Conservation (phyloP, 1,284 basidiomycete genomes). For the Phlebopus sp. region DNA sequence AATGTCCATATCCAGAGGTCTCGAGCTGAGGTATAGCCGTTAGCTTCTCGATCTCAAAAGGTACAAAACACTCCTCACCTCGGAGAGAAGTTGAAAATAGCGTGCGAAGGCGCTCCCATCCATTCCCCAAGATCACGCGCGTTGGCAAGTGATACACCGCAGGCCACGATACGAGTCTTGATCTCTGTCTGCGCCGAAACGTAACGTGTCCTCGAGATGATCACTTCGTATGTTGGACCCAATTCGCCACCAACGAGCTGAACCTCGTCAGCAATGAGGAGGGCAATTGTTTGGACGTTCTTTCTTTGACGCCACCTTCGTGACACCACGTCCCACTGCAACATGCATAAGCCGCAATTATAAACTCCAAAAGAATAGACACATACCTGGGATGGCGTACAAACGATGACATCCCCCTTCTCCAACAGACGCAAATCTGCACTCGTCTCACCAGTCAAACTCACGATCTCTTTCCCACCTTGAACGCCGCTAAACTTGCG, state of each 20-base stretch:
- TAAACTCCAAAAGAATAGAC: background rate
- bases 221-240: conserved; percentile 94
- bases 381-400: conserved; percentile 81
- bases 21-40: conserved; percentile 56
- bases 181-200: conserved; percentile 93
- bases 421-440: conserved; percentile 90
- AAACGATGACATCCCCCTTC: conserved; percentile 90
- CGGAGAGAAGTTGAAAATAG: conserved; percentile 97
- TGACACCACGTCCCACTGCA: conserved; percentile 95
- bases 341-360: conserved; percentile 13
- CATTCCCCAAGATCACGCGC: conserved; percentile 96
- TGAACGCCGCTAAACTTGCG: conserved; percentile 80
- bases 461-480: conserved; percentile 90
- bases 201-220: conserved; percentile 92
- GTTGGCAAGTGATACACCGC: conserved; percentile 94
- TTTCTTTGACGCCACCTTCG: conserved; percentile 95
- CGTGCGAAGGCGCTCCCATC: conserved; percentile 92
- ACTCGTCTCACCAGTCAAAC: conserved; percentile 92
- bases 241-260: conserved; percentile 92
- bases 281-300: conserved; percentile 90
- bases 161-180: conserved; percentile 91
- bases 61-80: conserved; percentile 44
- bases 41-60: background rate
- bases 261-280: conserved; percentile 94
- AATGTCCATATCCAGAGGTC: conserved; percentile 95